Conservation (phyloP, 148 eudicot genomes). For the Rhododendron mucronatum region DNA sequence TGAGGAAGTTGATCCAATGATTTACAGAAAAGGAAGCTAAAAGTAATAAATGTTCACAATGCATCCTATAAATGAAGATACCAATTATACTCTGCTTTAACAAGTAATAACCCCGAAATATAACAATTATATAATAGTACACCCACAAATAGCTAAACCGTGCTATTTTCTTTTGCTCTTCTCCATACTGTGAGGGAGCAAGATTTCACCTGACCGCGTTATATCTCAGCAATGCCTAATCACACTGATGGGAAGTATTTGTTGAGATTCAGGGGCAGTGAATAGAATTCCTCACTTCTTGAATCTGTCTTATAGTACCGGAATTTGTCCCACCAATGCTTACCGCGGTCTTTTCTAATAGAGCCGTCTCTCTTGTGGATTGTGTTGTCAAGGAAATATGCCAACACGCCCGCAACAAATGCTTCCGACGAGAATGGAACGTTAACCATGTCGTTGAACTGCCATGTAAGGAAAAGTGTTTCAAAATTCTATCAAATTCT, state of each 20-base stretch:
- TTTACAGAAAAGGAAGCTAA: conserved; percentile 31
- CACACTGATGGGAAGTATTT: conserved; percentile 90
- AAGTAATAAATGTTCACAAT: conserved; percentile 28
- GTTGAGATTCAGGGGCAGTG: conserved; percentile 87
- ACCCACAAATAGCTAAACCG: background rate
- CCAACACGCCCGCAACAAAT: conserved; percentile 78
- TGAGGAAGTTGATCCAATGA: conserved; percentile 13
- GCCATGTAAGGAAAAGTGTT: conserved; percentile 8
- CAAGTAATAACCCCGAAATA: background rate
- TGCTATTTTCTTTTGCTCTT: background rate
- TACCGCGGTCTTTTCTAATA: conserved; percentile 69
- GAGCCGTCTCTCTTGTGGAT: conserved; percentile 49
- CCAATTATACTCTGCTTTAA: conserved; percentile 31
- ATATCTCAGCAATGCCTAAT: background rate
- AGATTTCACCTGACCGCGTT: background rate
- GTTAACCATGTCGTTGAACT: conserved; percentile 96
- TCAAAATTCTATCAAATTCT: background rate
- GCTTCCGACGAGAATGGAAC: conserved; percentile 90
- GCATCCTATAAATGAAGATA: conserved; percentile 26
- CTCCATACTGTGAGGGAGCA: background rate
- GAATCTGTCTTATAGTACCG: conserved; percentile 69
- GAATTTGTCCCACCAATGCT: conserved; percentile 87
- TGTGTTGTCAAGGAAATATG: conserved; percentile 59
- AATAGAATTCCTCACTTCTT: conserved; percentile 88
- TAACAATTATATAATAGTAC: background rate